Conservation (phyloP, 495 filamentous ascomycete species). For the Rostrohypoxylon terebratum region DNA sequence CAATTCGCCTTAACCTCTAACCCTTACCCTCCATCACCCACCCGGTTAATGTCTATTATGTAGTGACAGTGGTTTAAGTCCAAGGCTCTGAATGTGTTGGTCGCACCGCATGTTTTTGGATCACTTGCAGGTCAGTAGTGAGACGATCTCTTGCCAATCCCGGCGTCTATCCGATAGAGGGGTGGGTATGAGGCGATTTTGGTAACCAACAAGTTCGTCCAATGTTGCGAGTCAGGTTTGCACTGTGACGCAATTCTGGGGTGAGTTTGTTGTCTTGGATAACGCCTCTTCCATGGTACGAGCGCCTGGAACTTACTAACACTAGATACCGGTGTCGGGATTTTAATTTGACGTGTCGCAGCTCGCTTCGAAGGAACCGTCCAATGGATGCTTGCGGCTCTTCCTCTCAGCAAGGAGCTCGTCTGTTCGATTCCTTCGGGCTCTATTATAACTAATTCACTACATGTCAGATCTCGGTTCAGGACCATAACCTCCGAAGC, state of each 20-base stretch:
- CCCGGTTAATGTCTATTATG: conserved; percentile 5
- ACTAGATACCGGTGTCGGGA: conserved; percentile 11
- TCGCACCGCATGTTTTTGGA: conserved; percentile 44
- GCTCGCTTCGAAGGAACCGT: not conserved
- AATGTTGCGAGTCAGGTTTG: not conserved
- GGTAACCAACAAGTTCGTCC: not conserved
- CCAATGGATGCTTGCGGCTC: not conserved
- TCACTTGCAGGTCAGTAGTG: conserved; percentile 39
- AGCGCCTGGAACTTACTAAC: not conserved
- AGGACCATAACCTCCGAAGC: conserved; percentile 1
- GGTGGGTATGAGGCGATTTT: conserved; percentile 35
- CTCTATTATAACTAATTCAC: not conserved
- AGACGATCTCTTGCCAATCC: conserved; percentile 7
- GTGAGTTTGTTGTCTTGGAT: conserved; percentile 16
- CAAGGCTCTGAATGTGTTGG: conserved; percentile 13
- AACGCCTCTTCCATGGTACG: conserved; percentile 7
- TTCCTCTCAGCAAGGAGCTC: not conserved
- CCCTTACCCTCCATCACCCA: conserved; percentile 32
- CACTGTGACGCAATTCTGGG: conserved; percentile 29
- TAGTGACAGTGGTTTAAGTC: not conserved
- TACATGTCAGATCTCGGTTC: not conserved
- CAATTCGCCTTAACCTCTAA: no score
- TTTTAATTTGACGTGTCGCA: conserved; percentile 3
- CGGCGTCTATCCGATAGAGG: conserved; percentile 19
- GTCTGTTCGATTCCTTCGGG: not conserved